These are phyloP conservation scores for Pyrus pyrifolia DNA, from an alignment of 306 rosid species.

Conservation along the genomic window DNA sequence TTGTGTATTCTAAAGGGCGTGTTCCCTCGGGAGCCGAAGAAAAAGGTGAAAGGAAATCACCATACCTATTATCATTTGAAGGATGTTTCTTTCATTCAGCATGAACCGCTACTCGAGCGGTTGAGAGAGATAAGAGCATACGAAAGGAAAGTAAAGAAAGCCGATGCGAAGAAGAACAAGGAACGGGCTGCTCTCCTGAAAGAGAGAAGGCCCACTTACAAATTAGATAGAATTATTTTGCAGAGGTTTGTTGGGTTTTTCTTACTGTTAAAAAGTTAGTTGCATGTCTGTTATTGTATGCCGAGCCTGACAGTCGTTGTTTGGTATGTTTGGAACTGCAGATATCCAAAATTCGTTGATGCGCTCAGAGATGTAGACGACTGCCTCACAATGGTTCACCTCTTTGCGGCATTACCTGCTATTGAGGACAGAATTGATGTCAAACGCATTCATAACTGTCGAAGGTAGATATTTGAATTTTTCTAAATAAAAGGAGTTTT, in stretches of 20 bases:
- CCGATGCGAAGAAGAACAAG: conserved; percentile 67
- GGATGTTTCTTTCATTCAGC: conserved; percentile 82
- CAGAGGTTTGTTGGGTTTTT: conserved; percentile 49
- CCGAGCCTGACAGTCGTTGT: conserved; percentile 2
- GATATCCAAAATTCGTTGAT: conserved; percentile 83
- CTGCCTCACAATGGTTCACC: conserved; percentile 88
- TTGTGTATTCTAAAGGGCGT: conserved; percentile 87
- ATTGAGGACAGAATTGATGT: conserved; percentile 65
- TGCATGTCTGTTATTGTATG: not conserved
- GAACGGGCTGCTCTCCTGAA: conserved; percentile 61
- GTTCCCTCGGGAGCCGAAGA: conserved; percentile 90
- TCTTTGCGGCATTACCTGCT: conserved; percentile 84
- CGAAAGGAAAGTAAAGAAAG: conserved; percentile 79
- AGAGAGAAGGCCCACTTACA: conserved; percentile 48
- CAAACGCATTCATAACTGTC: conserved; percentile 53
- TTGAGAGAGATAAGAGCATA: conserved; percentile 60
- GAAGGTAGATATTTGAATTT: conserved; percentile 44
- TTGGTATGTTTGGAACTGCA: conserved; percentile 16
- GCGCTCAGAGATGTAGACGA: conserved; percentile 94
- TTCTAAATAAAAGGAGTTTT: not conserved
- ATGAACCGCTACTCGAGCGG: conserved; percentile 72
- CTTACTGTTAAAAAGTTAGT: not conserved
- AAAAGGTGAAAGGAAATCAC: conserved; percentile 88
- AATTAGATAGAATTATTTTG: conserved; percentile 52
- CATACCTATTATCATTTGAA: conserved; percentile 88